A percentile compares a stretch with the other conserved stretches of the same genome.
These are phyloP conservation scores for Pseudocercospora crystallina DNA, from an alignment of 2,329 filamentous ascomycete species.

Conservation along the genomic window DNA sequence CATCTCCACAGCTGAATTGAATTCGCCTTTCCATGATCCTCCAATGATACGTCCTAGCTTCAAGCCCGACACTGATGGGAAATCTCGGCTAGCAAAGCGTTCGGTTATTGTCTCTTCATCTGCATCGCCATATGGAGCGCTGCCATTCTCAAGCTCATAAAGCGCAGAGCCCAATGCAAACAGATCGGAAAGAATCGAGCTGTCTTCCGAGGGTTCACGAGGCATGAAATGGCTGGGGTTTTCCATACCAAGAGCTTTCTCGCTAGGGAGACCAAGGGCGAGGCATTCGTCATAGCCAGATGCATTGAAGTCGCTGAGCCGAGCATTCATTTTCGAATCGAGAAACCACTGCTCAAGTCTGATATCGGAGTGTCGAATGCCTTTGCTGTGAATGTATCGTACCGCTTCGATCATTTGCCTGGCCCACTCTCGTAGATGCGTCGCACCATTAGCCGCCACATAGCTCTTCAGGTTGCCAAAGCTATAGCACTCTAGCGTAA, in stretches of 20 bases:
- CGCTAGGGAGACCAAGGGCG: neutral
- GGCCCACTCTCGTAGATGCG: conserved; percentile 1
- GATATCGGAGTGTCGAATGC: conserved; percentile 9
- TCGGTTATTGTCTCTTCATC: conserved; percentile 1
- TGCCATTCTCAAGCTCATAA: conserved; percentile 4
- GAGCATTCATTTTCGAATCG: conserved; percentile 8
- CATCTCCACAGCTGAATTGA: conserved; percentile 3
- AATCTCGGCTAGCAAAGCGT: neutral
- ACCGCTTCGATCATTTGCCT: conserved; percentile 6
- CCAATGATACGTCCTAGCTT: neutral
- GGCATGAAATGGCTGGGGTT: neutral
- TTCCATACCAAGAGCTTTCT: neutral
- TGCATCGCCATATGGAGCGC: neutral
- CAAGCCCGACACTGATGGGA: neutral
- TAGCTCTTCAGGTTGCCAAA: conserved; percentile 1
- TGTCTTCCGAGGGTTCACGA: neutral
- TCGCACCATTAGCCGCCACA: neutral
- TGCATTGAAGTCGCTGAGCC: conserved; percentile 13
- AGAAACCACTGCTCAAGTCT: conserved; percentile 9
- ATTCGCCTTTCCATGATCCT: conserved; percentile 5
- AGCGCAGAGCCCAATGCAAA: conserved; percentile 8
- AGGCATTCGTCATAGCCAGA: conserved; percentile 3
- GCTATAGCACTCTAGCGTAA: conserved; percentile 1
- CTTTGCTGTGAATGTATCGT: conserved; percentile 5
- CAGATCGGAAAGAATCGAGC: conserved; percentile 1